Evolutionary conservation across 163 green algal species (phyloP).

Genomic region (Scenedesmus sp.): DNA sequence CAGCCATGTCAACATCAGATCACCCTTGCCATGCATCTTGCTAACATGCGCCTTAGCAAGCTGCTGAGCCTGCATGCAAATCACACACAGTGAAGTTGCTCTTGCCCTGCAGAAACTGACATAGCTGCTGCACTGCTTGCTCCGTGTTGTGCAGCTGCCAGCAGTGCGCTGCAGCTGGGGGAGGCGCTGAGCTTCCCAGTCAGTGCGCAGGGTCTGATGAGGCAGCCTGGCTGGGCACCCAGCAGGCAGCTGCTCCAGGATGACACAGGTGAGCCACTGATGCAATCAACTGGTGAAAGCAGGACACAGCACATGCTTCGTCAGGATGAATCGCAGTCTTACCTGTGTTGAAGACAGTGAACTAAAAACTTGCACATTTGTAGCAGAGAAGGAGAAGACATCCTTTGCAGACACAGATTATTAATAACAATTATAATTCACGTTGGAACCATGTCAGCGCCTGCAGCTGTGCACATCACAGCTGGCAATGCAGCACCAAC

Average conservation of each 20-base stretch:
- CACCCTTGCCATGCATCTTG: background rate
- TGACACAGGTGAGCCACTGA: background rate
- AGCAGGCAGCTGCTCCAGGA: background rate
- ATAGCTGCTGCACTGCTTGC: background rate
- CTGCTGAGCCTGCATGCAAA: background rate
- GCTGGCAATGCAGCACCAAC: too few relatives aligned
- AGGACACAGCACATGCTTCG: too few relatives aligned
- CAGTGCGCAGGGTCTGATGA: background rate
- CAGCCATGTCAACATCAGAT: background rate
- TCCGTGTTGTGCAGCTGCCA: background rate
- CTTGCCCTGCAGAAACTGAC: too few relatives aligned
- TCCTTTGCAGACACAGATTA: too few relatives aligned
- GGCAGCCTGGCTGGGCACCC: background rate
- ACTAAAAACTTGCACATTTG: too few relatives aligned
- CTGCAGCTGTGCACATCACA: too few relatives aligned
- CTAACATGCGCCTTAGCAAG: background rate
- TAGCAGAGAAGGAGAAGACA: too few relatives aligned
- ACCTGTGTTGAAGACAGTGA: too few relatives aligned
- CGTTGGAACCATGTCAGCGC: too few relatives aligned
- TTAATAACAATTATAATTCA: too few relatives aligned
- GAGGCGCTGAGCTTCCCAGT: background rate
- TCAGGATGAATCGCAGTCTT: too few relatives aligned
- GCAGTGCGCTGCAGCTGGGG: background rate
- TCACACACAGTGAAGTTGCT: background rate
- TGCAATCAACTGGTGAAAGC: too few relatives aligned